phyloP scores from a whole-genome alignment of 495 filamentous ascomycete genomes.

The Wilcoxina mikolae region DNA sequence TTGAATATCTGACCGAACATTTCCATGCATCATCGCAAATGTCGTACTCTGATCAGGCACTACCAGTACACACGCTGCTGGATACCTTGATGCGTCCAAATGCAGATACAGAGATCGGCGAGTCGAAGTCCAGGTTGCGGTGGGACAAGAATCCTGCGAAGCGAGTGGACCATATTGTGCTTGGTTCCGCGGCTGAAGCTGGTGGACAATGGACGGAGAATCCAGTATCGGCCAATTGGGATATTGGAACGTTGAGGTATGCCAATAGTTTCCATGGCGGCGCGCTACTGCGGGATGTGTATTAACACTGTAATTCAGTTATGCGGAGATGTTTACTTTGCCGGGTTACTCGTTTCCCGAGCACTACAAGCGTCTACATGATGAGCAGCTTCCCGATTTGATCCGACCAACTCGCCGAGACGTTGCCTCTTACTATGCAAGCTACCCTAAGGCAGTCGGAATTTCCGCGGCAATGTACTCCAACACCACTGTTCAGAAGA shows the following conservation, averaged over 20 bases:
- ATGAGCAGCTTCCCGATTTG: constrained; percentile 37
- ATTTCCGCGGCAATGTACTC: constrained; percentile 41
- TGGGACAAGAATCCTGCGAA: constrained; percentile 41
- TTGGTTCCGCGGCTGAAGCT: constrained; percentile 40
- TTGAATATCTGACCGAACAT: constrained; percentile 41
- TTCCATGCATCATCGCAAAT: constrained; percentile 43
- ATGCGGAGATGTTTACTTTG: constrained; percentile 51
- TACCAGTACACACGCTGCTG: constrained; percentile 49
- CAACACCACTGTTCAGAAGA: constrained; percentile 32
- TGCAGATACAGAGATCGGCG: constrained; percentile 43
- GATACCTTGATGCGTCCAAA: constrained; percentile 53
- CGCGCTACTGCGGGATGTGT: not conserved
- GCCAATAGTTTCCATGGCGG: not conserved
- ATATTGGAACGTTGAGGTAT: constrained; percentile 39
- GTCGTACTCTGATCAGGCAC: constrained; percentile 50
- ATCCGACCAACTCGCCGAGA: constrained; percentile 44
- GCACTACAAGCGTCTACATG: constrained; percentile 35
- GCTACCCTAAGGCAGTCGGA: constrained; percentile 41
- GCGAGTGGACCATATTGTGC: constrained; percentile 43
- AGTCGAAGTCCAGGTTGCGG: constrained; percentile 38
- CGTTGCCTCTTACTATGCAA: constrained; percentile 43
- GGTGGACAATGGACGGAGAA: constrained; percentile 55
- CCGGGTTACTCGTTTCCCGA: constrained; percentile 48
- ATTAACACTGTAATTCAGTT: too few species aligned
- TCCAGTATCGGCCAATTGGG: constrained; percentile 39